phyloP scores from a whole-genome alignment of 345 rosid genomes.

The Balakata baccata region DNA sequence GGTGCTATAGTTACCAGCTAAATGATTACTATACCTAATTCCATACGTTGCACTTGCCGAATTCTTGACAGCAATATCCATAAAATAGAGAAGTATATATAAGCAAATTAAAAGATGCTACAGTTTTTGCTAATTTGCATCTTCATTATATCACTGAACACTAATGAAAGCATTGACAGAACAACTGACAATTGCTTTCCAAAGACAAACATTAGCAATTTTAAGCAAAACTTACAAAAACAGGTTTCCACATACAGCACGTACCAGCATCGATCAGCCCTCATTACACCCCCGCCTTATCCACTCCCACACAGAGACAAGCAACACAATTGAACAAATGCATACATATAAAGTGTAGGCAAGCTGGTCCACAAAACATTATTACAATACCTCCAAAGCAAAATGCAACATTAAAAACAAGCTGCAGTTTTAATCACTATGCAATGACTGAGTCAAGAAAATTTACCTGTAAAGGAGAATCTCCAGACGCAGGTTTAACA shows the following conservation, averaged over 20 bases:
- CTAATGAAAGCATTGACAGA: neutral
- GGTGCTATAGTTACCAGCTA: neutral
- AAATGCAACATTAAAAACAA: neutral
- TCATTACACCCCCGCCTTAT: neutral
- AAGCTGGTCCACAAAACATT: neutral
- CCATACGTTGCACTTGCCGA: neutral
- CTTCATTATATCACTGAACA: neutral
- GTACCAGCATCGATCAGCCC: neutral
- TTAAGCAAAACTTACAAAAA: neutral
- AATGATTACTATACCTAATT: neutral
- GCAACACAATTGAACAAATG: neutral
- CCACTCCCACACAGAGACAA: neutral
- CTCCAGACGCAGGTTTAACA: constrained; percentile 90
- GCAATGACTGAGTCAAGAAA: constrained; percentile 6
- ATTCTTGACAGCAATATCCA: neutral
- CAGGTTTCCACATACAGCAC: neutral
- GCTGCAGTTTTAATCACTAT: neutral
- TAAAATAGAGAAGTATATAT: neutral
- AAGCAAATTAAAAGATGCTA: neutral
- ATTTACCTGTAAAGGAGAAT: constrained; percentile 92
- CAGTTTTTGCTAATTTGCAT: neutral
- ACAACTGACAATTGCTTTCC: neutral
- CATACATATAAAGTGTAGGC: neutral
- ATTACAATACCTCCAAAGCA: neutral
- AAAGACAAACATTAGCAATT: neutral